phyloP scores from a whole-genome alignment of 164 flowering plant species.

The Annona cherimola region DNA sequence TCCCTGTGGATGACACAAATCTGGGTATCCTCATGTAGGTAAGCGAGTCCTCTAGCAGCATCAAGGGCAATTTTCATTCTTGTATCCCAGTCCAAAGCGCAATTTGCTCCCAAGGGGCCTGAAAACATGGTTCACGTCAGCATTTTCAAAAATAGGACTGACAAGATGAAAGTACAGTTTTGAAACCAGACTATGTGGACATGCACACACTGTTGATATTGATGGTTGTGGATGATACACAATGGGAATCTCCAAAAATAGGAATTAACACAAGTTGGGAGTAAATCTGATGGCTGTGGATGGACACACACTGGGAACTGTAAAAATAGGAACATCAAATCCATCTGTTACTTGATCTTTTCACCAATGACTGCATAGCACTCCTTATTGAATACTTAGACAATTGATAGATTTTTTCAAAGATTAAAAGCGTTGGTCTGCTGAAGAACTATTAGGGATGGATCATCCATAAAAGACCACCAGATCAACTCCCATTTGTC shows the following conservation, averaged over 20 bases:
- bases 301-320: too few relatives aligned
- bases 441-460: not conserved
- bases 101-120: conserved; percentile 83
- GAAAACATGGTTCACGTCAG: conserved; percentile 7
- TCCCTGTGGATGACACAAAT: conserved; percentile 96
- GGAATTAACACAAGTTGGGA: not conserved
- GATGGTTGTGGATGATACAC: not conserved
- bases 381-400: not conserved
- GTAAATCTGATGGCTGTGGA: too few relatives aligned
- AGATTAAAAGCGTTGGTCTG: not conserved
- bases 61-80: conserved; percentile 99
- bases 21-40: conserved; percentile 95
- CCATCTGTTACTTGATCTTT: not conserved
- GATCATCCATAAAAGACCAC: not conserved
- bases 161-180: not conserved
- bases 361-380: not conserved
- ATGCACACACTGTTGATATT: not conserved
- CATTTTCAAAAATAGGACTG: too few relatives aligned
- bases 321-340: not conserved
- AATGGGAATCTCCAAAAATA: not conserved
- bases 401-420: not conserved
- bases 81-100: conserved; percentile 91
- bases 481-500: not conserved
- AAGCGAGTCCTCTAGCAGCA: conserved; percentile 98
- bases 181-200: not conserved